Conservation (phyloP, 148 eudicot genomes). For the Fagopyrum esculentum region DNA sequence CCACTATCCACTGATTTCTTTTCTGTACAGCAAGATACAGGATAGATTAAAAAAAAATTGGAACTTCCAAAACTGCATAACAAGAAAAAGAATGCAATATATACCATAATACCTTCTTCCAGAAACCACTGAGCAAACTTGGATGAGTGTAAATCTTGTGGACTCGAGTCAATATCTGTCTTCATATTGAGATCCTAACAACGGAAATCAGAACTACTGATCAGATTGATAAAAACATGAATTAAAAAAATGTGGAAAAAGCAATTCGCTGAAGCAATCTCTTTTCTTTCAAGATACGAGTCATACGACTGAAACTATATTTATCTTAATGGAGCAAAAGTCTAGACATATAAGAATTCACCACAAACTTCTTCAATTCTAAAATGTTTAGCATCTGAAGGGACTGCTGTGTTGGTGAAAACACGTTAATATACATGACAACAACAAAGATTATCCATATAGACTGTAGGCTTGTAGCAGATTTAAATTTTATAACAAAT, state of each 20-base stretch:
- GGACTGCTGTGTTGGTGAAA: not conserved
- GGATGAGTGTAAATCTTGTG: slow-evolving; percentile 42
- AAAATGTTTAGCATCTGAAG: not conserved
- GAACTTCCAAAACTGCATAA: not conserved
- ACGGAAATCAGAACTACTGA: not conserved
- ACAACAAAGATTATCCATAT: not conserved
- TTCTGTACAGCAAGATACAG: not conserved
- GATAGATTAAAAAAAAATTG: not conserved
- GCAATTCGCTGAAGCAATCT: not conserved
- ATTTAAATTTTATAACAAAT: not conserved
- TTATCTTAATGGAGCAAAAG: not conserved
- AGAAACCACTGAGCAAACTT: slow-evolving; percentile 80
- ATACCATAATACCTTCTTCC: slow-evolving; percentile 52
- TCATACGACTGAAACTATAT: no score
- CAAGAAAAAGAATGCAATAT: not conserved
- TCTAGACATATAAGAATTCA: not conserved
- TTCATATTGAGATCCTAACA: slow-evolving; percentile 34
- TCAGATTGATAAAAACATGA: slow-evolving; percentile 11
- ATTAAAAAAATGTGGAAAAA: not conserved
- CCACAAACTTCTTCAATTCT: not conserved
- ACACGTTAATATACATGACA: not conserved
- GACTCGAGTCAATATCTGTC: slow-evolving; percentile 39
- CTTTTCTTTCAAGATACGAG: no score
- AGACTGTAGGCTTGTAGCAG: not conserved
- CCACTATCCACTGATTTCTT: slow-evolving; percentile 25